A percentile compares a stretch with the other conserved stretches of the same genome.
Conservation (phyloP, 1,139 yeast species). For the Meyerozyma carpophila region DNA sequence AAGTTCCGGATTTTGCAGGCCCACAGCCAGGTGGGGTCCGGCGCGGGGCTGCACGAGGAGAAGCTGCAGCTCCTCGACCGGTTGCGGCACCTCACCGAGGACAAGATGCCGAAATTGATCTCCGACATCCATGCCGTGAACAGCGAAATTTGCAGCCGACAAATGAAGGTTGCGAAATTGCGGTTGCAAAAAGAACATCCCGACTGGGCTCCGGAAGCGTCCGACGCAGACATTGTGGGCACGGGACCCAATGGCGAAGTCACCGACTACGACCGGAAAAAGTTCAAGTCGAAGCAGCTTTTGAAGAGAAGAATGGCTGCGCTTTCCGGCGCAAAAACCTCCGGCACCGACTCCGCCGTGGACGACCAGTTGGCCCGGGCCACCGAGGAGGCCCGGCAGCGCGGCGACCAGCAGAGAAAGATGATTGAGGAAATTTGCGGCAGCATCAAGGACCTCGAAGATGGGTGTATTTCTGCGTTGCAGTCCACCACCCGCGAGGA, state of each 20-base stretch:
- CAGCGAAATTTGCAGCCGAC: conserved; percentile 61
- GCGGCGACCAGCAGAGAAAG: conserved; percentile 48
- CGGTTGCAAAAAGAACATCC: conserved; percentile 62
- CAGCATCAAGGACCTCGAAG: conserved; percentile 68
- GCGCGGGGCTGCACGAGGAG: conserved; percentile 28
- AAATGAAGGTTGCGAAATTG: conserved; percentile 56
- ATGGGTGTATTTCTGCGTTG: conserved; percentile 48
- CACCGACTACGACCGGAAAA: conserved; percentile 74
- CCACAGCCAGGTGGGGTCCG: conserved; percentile 42
- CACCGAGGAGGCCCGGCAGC: conserved; percentile 48
- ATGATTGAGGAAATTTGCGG: conserved; percentile 69
- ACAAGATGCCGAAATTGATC: conserved; percentile 65
- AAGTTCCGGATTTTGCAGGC: conserved; percentile 55
- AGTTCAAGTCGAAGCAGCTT: conserved; percentile 72
- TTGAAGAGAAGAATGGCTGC: conserved; percentile 87
- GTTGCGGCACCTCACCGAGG: conserved; percentile 52
- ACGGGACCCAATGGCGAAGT: conserved; percentile 82
- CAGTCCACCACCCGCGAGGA: conserved; percentile 41
- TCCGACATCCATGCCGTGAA: conserved; percentile 58
- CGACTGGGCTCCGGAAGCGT: conserved; percentile 39
- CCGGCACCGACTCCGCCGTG: conserved; percentile 40
- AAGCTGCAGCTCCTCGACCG: conserved; percentile 43
- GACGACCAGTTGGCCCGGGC: conserved; percentile 57
- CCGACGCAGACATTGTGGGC: conserved; percentile 57
- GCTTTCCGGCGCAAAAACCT: conserved; percentile 60